phyloP scores from a whole-genome alignment of 768 basidiomycete species.

The Hirschioporus abietinus region DNA sequence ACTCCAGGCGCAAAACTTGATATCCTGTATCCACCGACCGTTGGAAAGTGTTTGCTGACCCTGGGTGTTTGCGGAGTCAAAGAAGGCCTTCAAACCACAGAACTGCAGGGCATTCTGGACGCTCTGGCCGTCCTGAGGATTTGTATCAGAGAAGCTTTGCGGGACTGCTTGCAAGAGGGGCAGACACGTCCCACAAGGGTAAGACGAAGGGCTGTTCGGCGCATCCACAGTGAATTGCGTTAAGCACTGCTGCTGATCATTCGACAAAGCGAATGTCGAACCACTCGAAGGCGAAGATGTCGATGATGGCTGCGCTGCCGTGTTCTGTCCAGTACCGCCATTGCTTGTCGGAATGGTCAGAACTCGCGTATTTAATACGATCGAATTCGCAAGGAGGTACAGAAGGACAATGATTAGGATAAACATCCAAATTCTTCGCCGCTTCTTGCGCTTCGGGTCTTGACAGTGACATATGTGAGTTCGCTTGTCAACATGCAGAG shows the following conservation, averaged over 20 bases:
- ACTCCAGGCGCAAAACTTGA: conserved; percentile 41
- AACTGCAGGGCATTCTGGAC: conserved; percentile 39
- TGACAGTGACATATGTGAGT: conserved; percentile 11
- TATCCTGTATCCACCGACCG: conserved; percentile 40
- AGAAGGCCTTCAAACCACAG: conserved; percentile 41
- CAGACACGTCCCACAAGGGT: conserved; percentile 43
- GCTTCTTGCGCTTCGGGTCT: conserved; percentile 23
- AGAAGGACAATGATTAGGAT: conserved; percentile 36
- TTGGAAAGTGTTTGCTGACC: conserved; percentile 36
- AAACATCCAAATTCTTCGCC: conserved; percentile 24
- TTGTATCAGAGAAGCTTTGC: conserved; percentile 24
- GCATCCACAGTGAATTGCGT: conserved; percentile 42
- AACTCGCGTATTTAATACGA: conserved; percentile 34
- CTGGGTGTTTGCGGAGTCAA: conserved; percentile 29
- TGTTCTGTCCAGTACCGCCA: not conserved
- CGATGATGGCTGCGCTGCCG: conserved; percentile 9
- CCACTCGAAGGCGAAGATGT: conserved; percentile 16
- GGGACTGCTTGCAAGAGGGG: conserved; percentile 35
- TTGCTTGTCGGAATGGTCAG: conserved; percentile 16
- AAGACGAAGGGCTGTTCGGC: conserved; percentile 34
- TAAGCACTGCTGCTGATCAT: conserved; percentile 38
- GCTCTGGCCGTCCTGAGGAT: conserved; percentile 27
- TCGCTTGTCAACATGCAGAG: conserved; percentile 35
- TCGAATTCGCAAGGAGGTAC: conserved; percentile 35
- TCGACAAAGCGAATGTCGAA: conserved; percentile 28